Conservation (phyloP, 1,139 yeast species). For the Suhomyces ambrosiae region DNA sequence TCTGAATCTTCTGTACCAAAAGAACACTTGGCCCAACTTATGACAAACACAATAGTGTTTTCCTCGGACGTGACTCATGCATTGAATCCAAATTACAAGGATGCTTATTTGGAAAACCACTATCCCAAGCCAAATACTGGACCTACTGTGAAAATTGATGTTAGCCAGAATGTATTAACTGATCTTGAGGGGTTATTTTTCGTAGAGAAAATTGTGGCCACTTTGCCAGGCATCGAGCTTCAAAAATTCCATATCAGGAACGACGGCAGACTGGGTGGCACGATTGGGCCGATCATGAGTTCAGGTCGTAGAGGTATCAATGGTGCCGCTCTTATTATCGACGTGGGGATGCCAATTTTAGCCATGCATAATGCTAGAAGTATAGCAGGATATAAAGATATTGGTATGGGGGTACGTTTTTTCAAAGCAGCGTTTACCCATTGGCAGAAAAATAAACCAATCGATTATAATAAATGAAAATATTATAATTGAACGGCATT, state of each 20-base stretch:
- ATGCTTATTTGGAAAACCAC: conserved; percentile 41
- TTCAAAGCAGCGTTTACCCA: conserved; percentile 40
- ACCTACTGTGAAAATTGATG: conserved; percentile 41
- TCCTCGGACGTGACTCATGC: conserved; percentile 53
- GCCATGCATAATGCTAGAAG: conserved; percentile 52
- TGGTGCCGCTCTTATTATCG: conserved; percentile 46
- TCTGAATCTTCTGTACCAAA: conserved; percentile 1
- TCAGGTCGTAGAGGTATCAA: conserved; percentile 27
- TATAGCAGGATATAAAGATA: conserved; percentile 44
- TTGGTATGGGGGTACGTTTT: conserved; percentile 44
- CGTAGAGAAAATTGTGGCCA: conserved; percentile 29
- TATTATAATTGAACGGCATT: too few species aligned
- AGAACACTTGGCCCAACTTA: conserved; percentile 15
- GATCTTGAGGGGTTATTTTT: conserved; percentile 37
- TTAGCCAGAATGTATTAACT: conserved; percentile 47
- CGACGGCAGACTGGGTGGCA: conserved; percentile 47
- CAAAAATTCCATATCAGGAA: conserved; percentile 50
- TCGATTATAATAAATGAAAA: too few species aligned
- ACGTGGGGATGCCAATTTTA: conserved; percentile 49
- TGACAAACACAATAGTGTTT: conserved; percentile 30
- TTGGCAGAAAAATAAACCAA: conserved; percentile 25
- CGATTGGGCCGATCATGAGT: conserved; percentile 49
- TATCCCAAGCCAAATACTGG: conserved; percentile 48
- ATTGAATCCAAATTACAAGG: conserved; percentile 45
- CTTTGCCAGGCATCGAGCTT: conserved; percentile 27